A percentile compares a stretch with the other conserved stretches of the same genome.
These are phyloP conservation scores for Aureobasidium pullulans DNA, from an alignment of 2,329 filamentous ascomycete genomes.

Conservation along the genomic window DNA sequence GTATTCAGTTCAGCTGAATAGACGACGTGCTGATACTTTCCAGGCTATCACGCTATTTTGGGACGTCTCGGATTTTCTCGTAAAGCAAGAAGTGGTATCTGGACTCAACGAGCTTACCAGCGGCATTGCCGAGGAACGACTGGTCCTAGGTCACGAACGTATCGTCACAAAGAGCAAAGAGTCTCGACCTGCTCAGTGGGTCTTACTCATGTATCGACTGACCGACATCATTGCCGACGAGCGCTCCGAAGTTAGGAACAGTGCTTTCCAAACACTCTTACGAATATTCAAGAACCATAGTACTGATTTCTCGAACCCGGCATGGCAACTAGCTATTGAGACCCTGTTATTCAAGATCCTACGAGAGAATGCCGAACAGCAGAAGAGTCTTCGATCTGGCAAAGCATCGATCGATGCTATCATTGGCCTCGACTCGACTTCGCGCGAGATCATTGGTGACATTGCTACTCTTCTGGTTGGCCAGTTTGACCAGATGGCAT, in stretches of 20 bases:
- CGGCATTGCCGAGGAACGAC: slow-evolving; percentile 34
- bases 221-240: slow-evolving; percentile 65
- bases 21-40: background rate
- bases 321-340: slow-evolving; percentile 78
- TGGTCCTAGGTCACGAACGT: slow-evolving; percentile 2
- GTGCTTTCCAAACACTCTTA: slow-evolving; percentile 83
- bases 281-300: slow-evolving; percentile 90
- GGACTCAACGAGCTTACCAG: slow-evolving; percentile 25
- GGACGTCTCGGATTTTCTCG: slow-evolving; percentile 85
- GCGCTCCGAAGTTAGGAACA: slow-evolving; percentile 70
- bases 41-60: slow-evolving; percentile 91
- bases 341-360: slow-evolving; percentile 74
- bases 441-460: slow-evolving; percentile 65
- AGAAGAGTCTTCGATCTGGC: slow-evolving; percentile 16
- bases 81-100: slow-evolving; percentile 38
- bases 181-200: slow-evolving; percentile 68
- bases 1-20: slow-evolving; percentile 18
- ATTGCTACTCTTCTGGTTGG: slow-evolving; percentile 66
- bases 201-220: slow-evolving; percentile 64
- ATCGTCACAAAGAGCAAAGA: slow-evolving; percentile 22
- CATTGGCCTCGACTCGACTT: slow-evolving; percentile 49
- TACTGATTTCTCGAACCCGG: slow-evolving; percentile 65
- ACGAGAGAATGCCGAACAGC: slow-evolving; percentile 19
- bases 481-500: slow-evolving; percentile 65
- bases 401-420: background rate